These are phyloP conservation scores for Xerocomus amazonicus DNA, from an alignment of 1,284 basidiomycete genomes.

Conservation along the genomic window DNA sequence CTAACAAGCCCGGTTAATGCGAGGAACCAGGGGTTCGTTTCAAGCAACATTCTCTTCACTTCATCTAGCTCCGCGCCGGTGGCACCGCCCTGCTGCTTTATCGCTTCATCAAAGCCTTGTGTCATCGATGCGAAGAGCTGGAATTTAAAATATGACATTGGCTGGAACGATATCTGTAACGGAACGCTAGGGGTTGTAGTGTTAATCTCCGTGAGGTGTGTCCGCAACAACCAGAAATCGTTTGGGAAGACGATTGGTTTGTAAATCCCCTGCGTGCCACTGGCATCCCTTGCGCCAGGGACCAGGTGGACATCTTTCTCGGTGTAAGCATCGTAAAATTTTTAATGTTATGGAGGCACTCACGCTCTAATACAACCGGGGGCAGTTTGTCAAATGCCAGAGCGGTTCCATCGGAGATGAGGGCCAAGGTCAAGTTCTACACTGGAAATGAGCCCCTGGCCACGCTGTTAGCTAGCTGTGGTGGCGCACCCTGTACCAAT, in stretches of 20 bases:
- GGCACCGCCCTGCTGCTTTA: conserved; percentile 63
- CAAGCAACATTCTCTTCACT: conserved; percentile 89
- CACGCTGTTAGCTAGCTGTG: not conserved
- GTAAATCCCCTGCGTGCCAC: conserved; percentile 65
- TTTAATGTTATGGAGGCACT: conserved; percentile 28
- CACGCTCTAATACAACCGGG: conserved; percentile 61
- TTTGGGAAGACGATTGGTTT: conserved; percentile 90
- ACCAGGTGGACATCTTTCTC: conserved; percentile 57
- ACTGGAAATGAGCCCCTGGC: conserved; percentile 13
- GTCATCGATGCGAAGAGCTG: conserved; percentile 80
- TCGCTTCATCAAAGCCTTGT: conserved; percentile 77
- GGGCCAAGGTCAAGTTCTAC: conserved; percentile 83
- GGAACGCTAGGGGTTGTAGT: conserved; percentile 70
- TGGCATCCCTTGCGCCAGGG: conserved; percentile 54
- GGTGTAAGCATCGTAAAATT: conserved; percentile 9
- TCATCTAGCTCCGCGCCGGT: conserved; percentile 82
- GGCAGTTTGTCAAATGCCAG: conserved; percentile 62
- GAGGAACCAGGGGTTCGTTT: conserved; percentile 92
- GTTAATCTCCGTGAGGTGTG: conserved; percentile 79
- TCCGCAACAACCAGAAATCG: conserved; percentile 89
- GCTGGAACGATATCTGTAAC: conserved; percentile 79
- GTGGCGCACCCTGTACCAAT: conserved; percentile 72
- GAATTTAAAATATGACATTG: conserved; percentile 85
- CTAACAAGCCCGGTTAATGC: conserved; percentile 80
- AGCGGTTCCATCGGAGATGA: conserved; percentile 68